Base-by-base conservation (phyloP, 2,329 filamentous ascomycete genomes). In the Orbilia quercus region DNA sequence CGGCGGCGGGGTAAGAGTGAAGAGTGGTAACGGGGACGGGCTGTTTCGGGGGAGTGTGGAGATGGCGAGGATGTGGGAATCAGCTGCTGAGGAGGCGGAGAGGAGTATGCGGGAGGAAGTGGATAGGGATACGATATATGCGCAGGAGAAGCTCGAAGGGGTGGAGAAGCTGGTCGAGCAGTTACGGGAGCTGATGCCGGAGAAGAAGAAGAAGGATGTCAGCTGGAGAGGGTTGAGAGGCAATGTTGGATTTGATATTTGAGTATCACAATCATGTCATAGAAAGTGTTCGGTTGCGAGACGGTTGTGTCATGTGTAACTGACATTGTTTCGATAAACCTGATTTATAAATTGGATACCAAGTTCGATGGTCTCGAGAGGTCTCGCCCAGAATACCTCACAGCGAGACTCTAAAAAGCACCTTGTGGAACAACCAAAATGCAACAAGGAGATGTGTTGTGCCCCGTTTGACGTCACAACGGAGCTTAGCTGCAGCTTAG, bases 71-170 rank as follows among this genome's bases (percentile, higher is more conserved):
- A 40, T 51, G 7, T 73, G 69, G 69, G 69, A 73, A 45, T n/a
- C 25, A 23, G 69, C 69, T 16, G 69, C 69, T n/a, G 69, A 66
- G 25, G 69, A 73, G 16, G 69, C 69, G 18, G 69, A 73, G 60
- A 48, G 28, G 51, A 66, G 22, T 25, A 60, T 48, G n/a, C 60
- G 54, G 25, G 54, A 42, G 25, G 69, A 73, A 25, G 57, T 59
- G 1, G 54, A 55, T 25, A 73, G 55, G 23, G 69, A 66, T 44
- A 40, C 60, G 7, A 31, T 18, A 18, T 50, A 55, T 18, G 69
- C 69, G 7, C 23, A 50, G 20, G 38, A 64, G 22, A 73, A 64
- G 28, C 31, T 73, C 20, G 54, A 31, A 11, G 60, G 60, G 25
- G 60, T 73, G 16, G 69, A 73, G 18, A 31, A 45, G 36, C n/a